Evolutionary conservation across 805 yeast species (phyloP).

Genomic region (Teunomyces stri): DNA sequence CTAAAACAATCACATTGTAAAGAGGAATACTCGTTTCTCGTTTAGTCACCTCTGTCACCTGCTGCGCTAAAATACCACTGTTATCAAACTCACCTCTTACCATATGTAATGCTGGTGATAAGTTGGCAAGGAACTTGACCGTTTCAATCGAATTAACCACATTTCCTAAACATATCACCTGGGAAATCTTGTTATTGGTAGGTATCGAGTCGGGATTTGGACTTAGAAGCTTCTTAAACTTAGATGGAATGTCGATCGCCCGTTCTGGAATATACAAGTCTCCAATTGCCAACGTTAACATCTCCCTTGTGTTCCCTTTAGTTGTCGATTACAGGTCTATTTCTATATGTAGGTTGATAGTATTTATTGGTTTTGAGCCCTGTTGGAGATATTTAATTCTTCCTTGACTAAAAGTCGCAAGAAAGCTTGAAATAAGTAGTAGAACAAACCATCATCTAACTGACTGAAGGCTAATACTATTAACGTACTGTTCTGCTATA

Average conservation of each 20-base stretch:
- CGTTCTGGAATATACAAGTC: constrained; percentile 90
- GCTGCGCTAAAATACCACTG: constrained; percentile 35
- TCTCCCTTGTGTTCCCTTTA: constrained; percentile 8
- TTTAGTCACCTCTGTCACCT: constrained; percentile 16
- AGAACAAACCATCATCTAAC: too few species aligned
- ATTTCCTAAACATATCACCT: constrained; percentile 84
- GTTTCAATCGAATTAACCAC: constrained; percentile 67
- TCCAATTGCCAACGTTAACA: constrained; percentile 70
- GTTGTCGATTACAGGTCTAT: background rate
- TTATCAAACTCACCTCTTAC: constrained; percentile 85
- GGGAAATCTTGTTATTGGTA: constrained; percentile 64
- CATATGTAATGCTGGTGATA: constrained; percentile 70
- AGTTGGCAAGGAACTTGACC: constrained; percentile 56
- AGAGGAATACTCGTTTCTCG: constrained; percentile 46
- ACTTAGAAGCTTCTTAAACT: constrained; percentile 72
- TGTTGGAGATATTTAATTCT: too few species aligned
- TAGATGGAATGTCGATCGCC: constrained; percentile 56
- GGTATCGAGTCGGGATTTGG: constrained; percentile 52
- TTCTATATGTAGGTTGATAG: background rate
- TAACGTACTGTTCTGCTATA: background rate
- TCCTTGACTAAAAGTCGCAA: too few species aligned
- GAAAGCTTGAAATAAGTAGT: too few species aligned
- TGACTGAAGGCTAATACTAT: too few species aligned
- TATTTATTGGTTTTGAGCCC: background rate
- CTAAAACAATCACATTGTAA: constrained; percentile 63